phyloP scores from a whole-genome alignment of 345 rosid species.

The Ailanthus altissimus region DNA sequence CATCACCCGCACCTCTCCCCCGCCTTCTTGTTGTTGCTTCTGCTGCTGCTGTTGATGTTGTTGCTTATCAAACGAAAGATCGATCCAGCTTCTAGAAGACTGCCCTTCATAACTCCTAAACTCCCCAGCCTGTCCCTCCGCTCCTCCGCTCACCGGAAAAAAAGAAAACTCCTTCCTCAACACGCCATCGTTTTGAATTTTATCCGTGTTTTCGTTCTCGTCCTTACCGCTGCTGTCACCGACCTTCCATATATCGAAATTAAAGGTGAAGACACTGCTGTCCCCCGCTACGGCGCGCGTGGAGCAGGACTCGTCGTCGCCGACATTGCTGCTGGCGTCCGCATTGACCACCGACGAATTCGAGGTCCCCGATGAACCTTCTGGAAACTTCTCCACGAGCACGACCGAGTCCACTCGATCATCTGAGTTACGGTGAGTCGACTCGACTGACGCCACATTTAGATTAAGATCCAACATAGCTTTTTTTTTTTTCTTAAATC shows the following conservation, averaged over 20 bases:
- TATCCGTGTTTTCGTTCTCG: neutral
- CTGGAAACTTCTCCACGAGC: conserved; percentile 40
- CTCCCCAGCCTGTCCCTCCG: conserved; percentile 28
- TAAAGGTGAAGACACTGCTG: conserved; percentile 41
- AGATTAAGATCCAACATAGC: conserved; percentile 94
- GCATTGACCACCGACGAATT: conserved; percentile 85
- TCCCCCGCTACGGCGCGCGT: conserved; percentile 44
- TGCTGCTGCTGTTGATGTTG: conserved; percentile 16
- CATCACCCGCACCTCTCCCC: conserved; percentile 39
- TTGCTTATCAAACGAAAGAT: conserved; percentile 44
- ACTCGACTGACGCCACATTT: conserved; percentile 56
- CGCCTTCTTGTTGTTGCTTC: conserved; percentile 19
- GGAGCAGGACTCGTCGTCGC: conserved; percentile 69
- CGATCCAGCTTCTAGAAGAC: conserved; percentile 55
- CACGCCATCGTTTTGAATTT: conserved; percentile 28
- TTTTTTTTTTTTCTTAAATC: neutral
- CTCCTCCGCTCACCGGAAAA: conserved; percentile 51
- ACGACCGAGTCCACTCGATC: conserved; percentile 41
- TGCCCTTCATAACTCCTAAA: conserved; percentile 33
- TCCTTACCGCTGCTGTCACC: conserved; percentile 30
- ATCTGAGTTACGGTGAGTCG: conserved; percentile 41
- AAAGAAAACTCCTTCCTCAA: conserved; percentile 66
- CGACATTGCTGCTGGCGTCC: conserved; percentile 56
- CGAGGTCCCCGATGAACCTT: conserved; percentile 70
- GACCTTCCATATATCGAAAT: conserved; percentile 70